These are phyloP conservation scores for Podaxis mareebaensis DNA, from an alignment of 768 basidiomycete genomes.

Conservation along the genomic window DNA sequence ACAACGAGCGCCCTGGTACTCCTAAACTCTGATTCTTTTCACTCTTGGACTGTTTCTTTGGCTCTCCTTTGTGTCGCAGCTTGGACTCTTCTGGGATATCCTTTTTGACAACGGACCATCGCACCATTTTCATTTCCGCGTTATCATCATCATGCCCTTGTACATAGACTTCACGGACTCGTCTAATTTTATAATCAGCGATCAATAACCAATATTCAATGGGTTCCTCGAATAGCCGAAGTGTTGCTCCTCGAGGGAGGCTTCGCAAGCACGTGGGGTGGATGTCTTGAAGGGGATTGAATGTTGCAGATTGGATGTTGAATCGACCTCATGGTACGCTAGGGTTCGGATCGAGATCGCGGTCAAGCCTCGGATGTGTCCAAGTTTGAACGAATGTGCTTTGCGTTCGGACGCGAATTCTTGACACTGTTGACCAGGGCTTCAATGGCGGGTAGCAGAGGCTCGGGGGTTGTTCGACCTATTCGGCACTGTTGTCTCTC, in stretches of 20 bases:
- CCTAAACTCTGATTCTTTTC: conserved; percentile 12
- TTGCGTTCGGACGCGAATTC: too few species aligned
- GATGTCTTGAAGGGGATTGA: background rate
- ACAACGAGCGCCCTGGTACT: conserved; percentile 9
- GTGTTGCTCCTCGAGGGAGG: background rate
- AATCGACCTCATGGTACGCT: too few species aligned
- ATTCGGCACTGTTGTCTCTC: too few species aligned
- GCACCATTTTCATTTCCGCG: background rate
- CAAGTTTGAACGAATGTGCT: too few species aligned
- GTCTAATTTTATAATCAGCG: conserved; percentile 5
- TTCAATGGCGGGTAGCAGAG: too few species aligned
- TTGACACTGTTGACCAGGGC: too few species aligned
- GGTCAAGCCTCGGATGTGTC: too few species aligned
- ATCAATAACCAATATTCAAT: background rate
- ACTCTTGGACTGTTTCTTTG: background rate
- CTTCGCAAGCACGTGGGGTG: conserved; percentile 2
- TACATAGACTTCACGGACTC: conserved; percentile 10
- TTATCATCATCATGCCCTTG: background rate
- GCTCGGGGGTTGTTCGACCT: too few species aligned
- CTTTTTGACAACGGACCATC: background rate
- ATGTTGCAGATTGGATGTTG: too few species aligned
- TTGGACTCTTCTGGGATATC: background rate
- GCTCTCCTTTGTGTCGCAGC: background rate
- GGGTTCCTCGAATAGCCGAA: background rate
- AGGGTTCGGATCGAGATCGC: too few species aligned